phyloP scores from a whole-genome alignment of 257 asterid species.

The Ligustrum vulgare region DNA sequence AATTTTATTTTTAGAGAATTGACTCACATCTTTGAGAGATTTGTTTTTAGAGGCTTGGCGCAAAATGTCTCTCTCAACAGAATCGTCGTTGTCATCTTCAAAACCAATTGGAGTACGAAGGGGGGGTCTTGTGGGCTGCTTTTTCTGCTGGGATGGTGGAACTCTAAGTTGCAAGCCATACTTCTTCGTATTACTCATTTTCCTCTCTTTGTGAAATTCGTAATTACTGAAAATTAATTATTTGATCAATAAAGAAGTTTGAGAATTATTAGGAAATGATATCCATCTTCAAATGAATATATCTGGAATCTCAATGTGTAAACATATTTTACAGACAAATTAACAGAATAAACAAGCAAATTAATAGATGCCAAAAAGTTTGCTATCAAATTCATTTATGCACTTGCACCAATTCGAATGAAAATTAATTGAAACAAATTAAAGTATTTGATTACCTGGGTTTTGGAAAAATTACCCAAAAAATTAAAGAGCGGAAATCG shows the following conservation, averaged over 20 bases:
- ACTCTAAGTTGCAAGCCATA: conserved; percentile 87
- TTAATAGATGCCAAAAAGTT: too few relatives aligned
- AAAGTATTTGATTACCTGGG: too few relatives aligned
- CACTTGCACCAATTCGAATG: too few relatives aligned
- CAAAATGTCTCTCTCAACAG: conserved; percentile 74
- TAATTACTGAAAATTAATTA: neutral
- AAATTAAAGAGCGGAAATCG: too few relatives aligned
- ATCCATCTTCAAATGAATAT: too few relatives aligned
- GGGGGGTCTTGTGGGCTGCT: conserved; percentile 61
- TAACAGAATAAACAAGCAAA: too few relatives aligned
- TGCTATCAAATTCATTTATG: too few relatives aligned
- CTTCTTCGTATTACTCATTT: conserved; percentile 43
- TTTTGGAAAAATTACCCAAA: too few relatives aligned
- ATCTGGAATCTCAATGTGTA: too few relatives aligned
- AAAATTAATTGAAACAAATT: too few relatives aligned
- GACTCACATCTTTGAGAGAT: conserved; percentile 70
- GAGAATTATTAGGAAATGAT: neutral
- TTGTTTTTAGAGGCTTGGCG: conserved; percentile 85
- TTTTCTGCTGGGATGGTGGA: conserved; percentile 65
- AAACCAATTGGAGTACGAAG: conserved; percentile 53
- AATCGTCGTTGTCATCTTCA: conserved; percentile 57
- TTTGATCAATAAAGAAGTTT: neutral
- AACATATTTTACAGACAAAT: too few relatives aligned
- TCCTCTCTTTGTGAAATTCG: neutral
- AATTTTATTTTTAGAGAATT: neutral